Conservation (phyloP, 225 moss, liverwort and hornwort genomes). For the Sphagnum tenellum region DNA sequence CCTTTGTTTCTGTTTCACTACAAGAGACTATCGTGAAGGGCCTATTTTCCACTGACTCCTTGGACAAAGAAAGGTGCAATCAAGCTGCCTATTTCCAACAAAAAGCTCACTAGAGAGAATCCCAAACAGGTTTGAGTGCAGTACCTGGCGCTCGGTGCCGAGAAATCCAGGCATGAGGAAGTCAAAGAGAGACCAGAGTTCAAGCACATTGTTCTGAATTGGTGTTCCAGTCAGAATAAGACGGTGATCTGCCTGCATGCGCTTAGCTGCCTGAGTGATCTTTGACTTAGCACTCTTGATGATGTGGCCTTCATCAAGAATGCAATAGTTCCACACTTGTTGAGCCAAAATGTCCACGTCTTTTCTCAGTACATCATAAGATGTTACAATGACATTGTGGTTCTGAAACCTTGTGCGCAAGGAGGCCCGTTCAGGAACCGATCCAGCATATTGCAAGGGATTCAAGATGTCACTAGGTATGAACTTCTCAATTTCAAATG, state of each 20-base stretch:
- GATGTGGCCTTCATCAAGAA: slow-evolving; percentile 86
- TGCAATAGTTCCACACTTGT: slow-evolving; percentile 75
- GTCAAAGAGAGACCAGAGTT: slow-evolving; percentile 94
- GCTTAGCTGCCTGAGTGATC: slow-evolving; percentile 78
- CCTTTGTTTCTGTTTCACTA: no score
- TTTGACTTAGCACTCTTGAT: slow-evolving; percentile 88
- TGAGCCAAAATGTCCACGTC: slow-evolving; percentile 61
- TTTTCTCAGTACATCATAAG: slow-evolving; percentile 85
- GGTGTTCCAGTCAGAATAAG: slow-evolving; percentile 81
- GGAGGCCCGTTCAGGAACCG: slow-evolving; percentile 57
- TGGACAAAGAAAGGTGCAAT: no score
- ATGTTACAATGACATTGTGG: slow-evolving; percentile 80
- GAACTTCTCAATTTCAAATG: slow-evolving; percentile 86
- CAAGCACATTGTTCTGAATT: slow-evolving; percentile 90
- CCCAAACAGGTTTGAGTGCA: not conserved
- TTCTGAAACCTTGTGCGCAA: slow-evolving; percentile 45
- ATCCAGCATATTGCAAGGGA: slow-evolving; percentile 70
- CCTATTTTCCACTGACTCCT: no score
- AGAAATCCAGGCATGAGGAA: slow-evolving; percentile 95
- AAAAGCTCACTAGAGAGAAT: no score
- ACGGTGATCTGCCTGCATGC: slow-evolving; percentile 82
- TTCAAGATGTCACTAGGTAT: slow-evolving; percentile 57
- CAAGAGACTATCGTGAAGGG: no score
- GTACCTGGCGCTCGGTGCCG: slow-evolving; percentile 86
- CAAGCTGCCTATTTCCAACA: no score